phyloP scores from a whole-genome alignment of 208 protist genomes.

The Angomonas ambiguus region DNA sequence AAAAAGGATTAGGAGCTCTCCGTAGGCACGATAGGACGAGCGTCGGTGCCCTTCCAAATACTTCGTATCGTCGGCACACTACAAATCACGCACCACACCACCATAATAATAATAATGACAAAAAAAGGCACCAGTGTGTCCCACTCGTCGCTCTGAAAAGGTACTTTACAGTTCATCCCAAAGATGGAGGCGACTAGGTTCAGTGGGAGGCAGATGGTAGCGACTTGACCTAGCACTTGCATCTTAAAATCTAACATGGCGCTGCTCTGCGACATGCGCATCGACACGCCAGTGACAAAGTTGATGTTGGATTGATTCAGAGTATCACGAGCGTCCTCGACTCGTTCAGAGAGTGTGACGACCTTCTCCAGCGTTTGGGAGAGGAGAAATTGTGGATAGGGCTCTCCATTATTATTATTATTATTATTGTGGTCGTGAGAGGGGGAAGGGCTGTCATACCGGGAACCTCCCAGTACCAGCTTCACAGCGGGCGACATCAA shows the following conservation, averaged over 20 bases:
- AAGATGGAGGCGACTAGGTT: constrained; percentile 83
- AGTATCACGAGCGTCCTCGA: constrained; percentile 76
- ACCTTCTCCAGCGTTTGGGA: constrained; percentile 44
- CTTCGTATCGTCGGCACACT: constrained; percentile 49
- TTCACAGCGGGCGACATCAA: constrained; percentile 51
- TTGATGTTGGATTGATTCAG: constrained; percentile 85
- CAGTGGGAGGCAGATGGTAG: constrained; percentile 79
- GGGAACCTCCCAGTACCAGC: not conserved
- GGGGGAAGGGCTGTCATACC: not conserved
- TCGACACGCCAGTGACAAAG: constrained; percentile 78
- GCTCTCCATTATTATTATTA: not conserved
- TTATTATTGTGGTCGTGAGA: not conserved
- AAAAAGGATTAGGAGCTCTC: not conserved
- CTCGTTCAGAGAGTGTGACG: constrained; percentile 52
- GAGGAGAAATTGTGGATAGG: not conserved
- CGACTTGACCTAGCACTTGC: constrained; percentile 68
- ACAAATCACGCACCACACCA: constrained; percentile 53
- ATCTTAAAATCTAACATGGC: constrained; percentile 82
- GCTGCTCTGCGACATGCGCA: constrained; percentile 85
- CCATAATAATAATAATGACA: constrained; percentile 55
- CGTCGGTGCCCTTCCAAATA: constrained; percentile 28
- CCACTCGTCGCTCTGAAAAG: constrained; percentile 56
- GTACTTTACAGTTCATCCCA: constrained; percentile 89
- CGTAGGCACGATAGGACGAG: constrained; percentile 48
- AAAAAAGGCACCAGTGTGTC: constrained; percentile 56